These are phyloP conservation scores for Colletotrichum endophyticum DNA, from an alignment of 2,329 filamentous ascomycete species.

Conservation along the genomic window DNA sequence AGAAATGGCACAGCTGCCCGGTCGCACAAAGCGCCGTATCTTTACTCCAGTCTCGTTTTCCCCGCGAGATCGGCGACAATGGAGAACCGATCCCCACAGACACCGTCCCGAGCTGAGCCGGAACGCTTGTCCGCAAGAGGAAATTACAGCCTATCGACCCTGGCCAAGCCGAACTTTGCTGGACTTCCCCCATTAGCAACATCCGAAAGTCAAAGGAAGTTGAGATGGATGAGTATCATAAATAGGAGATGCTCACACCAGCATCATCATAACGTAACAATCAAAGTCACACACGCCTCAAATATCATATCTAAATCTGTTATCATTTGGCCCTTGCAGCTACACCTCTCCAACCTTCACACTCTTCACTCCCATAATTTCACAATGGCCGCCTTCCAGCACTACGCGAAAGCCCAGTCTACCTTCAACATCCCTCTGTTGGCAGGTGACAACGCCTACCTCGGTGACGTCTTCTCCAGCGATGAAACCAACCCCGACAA, in stretches of 20 bases:
- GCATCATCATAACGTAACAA: neutral
- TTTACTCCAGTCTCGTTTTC: neutral
- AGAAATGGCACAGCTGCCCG: neutral
- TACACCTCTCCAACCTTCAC: neutral
- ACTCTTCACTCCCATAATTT: neutral
- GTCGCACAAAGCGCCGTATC: neutral
- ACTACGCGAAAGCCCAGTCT: conserved; percentile 63
- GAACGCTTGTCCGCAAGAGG: conserved; percentile 10
- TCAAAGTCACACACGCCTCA: neutral
- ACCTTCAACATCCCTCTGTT: conserved; percentile 69
- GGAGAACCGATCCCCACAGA: conserved; percentile 3
- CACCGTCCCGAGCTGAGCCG: conserved; percentile 2
- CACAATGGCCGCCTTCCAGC: conserved; percentile 47
- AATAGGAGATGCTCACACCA: neutral
- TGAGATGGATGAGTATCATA: neutral
- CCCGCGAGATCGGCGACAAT: neutral
- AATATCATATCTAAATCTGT: neutral
- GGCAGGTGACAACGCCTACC: conserved; percentile 70
- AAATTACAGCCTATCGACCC: conserved; percentile 15
- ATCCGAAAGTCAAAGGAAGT: neutral
- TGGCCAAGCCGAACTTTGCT: neutral
- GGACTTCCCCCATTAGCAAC: neutral
- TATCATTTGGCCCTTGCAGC: neutral
- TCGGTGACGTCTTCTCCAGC: conserved; percentile 66
- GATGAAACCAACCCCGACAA: conserved; percentile 59